Percentiles rank a stretch among this genome's conserved stretches.
These are phyloP conservation scores for Polytrichum formosum DNA, from an alignment of 225 moss, liverwort and hornwort genomes.

Conservation along the genomic window DNA sequence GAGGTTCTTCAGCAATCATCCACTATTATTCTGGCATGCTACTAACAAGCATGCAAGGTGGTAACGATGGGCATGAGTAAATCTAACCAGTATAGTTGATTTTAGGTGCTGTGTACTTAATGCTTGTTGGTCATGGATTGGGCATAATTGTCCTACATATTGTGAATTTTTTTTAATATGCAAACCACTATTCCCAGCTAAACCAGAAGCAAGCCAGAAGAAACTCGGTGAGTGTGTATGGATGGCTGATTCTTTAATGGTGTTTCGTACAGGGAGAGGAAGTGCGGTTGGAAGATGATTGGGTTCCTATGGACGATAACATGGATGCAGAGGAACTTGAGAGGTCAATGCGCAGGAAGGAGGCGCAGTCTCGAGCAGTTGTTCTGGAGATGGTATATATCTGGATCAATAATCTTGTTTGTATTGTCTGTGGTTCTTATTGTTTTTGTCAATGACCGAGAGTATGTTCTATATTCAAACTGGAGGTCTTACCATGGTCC, in stretches of 20 bases:
- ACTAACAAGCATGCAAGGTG: not conserved
- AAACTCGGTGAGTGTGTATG: no score
- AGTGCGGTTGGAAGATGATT: conserved; percentile 94
- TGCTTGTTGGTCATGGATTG: conserved; percentile 14
- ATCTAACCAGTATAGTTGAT: conserved; percentile 2
- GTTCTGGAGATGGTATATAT: conserved; percentile 86
- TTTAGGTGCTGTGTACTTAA: conserved; percentile 19
- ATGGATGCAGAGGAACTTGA: conserved; percentile 84
- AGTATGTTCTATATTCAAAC: no score
- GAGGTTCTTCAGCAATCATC: no score
- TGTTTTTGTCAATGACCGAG: conserved; percentile 1
- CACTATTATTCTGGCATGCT: no score
- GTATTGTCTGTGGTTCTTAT: not conserved
- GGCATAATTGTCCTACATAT: conserved; percentile 15
- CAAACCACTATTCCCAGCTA: no score
- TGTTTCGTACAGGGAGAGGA: conserved; percentile 70
- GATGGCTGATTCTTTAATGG: no score
- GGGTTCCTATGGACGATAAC: conserved; percentile 83
- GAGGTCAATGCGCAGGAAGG: conserved; percentile 74
- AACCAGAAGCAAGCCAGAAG: no score
- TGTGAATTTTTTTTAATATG: no score
- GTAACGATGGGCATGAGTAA: conserved; percentile 8
- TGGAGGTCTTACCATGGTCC: no score
- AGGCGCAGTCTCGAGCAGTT: conserved; percentile 84
- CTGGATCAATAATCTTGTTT: not conserved